Percentiles rank a stretch among this genome's conserved stretches.
Evolutionary conservation across 108 stramenopile genomes (phyloP).

Genomic region (Conticribra weissflogii): DNA sequence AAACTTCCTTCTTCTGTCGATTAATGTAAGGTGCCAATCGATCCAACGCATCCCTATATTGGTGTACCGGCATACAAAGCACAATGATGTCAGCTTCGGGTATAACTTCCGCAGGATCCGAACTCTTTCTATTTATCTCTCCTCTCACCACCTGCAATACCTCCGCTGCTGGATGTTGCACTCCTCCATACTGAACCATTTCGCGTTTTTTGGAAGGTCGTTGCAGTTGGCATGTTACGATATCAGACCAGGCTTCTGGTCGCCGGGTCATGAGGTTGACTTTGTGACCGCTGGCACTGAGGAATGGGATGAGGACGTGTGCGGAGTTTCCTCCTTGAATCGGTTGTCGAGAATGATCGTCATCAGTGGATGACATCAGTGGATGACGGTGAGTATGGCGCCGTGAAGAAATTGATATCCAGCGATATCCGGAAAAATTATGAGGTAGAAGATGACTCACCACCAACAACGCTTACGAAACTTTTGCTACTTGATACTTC

Average conservation of each 20-base stretch:
- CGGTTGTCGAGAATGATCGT: background rate
- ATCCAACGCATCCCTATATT: constrained; percentile 46
- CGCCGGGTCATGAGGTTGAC: constrained; percentile 50
- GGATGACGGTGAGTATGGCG: background rate
- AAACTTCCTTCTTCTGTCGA: constrained; percentile 45
- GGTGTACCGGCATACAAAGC: constrained; percentile 56
- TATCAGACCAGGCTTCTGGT: constrained; percentile 39
- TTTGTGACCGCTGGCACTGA: constrained; percentile 37
- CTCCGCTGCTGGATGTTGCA: constrained; percentile 33
- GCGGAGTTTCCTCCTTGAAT: constrained; percentile 45
- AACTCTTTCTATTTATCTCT: constrained; percentile 28
- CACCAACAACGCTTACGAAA: constrained; percentile 19
- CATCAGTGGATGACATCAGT: background rate
- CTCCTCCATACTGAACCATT: constrained; percentile 28
- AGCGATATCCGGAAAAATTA: background rate
- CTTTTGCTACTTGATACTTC: constrained; percentile 22
- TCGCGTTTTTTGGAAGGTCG: constrained; percentile 31
- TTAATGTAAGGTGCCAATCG: constrained; percentile 52
- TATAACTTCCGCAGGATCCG: constrained; percentile 55
- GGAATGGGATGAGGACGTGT: constrained; percentile 54
- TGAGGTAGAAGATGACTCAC: constrained; percentile 1
- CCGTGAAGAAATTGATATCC: background rate
- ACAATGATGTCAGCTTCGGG: constrained; percentile 57
- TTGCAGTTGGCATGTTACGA: constrained; percentile 39
- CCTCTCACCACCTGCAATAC: constrained; percentile 32